Evolutionary conservation across 2,329 filamentous ascomycete genomes (phyloP).

Genomic region (Rutstroemia sp.): DNA sequence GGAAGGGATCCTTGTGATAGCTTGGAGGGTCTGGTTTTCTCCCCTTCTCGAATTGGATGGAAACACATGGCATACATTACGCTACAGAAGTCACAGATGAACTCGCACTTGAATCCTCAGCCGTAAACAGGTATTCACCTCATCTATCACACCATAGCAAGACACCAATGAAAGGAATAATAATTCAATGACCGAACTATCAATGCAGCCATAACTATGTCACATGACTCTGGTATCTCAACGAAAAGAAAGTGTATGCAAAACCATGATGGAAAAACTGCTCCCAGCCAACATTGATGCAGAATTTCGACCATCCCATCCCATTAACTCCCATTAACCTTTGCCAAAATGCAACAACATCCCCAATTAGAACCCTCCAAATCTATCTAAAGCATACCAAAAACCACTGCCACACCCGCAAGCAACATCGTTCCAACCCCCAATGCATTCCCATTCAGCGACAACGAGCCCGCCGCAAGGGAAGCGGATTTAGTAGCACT

Average conservation of each 20-base stretch:
- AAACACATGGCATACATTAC: no score
- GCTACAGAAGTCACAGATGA: no score
- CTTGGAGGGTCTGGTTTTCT: no score
- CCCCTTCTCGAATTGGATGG: no score
- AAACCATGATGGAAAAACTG: background rate
- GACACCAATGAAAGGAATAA: no score
- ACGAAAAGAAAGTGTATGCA: background rate
- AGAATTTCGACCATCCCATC: background rate
- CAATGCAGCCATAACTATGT: background rate
- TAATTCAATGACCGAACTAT: no score
- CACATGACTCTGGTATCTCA: background rate
- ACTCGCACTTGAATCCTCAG: no score
- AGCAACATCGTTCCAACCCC: background rate
- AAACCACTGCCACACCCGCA: constrained; percentile 5
- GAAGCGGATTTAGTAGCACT: background rate
- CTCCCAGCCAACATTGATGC: background rate
- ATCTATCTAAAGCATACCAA: constrained; percentile 3
- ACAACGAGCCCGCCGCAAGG: background rate
- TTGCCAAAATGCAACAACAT: background rate
- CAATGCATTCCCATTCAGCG: background rate
- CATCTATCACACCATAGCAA: no score
- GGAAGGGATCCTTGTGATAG: no score
- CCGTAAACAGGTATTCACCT: no score
- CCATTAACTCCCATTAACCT: constrained; percentile 3
- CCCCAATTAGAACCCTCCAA: background rate